Evolutionary conservation across 805 yeast genomes (phyloP), one percentile per base, ranked within the genome.

Genomic region (Metschnikowia kofuensis): DNA sequence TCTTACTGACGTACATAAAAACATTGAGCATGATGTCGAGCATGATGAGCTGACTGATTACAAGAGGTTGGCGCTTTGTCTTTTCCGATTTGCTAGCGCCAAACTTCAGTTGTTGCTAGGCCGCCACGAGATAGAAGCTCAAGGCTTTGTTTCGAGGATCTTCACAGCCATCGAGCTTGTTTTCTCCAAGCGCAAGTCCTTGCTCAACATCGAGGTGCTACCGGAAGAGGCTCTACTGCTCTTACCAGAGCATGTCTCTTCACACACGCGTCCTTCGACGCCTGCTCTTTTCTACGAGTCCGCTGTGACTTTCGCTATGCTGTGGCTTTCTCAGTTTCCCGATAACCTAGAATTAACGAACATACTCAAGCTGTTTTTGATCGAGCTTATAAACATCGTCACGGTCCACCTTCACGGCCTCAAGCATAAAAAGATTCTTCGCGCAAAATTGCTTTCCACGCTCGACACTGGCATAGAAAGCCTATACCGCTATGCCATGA

Each of bases 101-200:
- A 57, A 61, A 40, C 58, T 68, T 10, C 32, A 42, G 4, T 30
- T 27, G 6, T 36, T 51, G 30, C 26, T 34, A n/a, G 36, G 40
- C 12, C 36, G 37, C 26, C 39, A 12, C 11, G 45, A 51, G 31
- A 9, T 11, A 9, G 53, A 44, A n/a, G 30, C 52, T 2, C 45
- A 14, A 35, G 46, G 46, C 35, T 53, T 66, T 32, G 52, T 62
- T 14, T 52, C 52, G 11, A 52, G 63, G 21, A 49, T 72, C 10
- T 52, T 68, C 11, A 48, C 59, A 30, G 62, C 70, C 9, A 64
- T 70, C 12, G 72, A 68, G 45, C 48, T 68, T 38, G 70, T 73
- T n/a, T 52, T 72, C 7, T 48, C 63, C 37, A 67, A 62, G 45
- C 65, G 63, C 31, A 63, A 61, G 35, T 61, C 63, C 29, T 53